These are phyloP conservation scores for Fraxinus nigra DNA, from an alignment of 305 asterid genomes.

Conservation along the genomic window DNA sequence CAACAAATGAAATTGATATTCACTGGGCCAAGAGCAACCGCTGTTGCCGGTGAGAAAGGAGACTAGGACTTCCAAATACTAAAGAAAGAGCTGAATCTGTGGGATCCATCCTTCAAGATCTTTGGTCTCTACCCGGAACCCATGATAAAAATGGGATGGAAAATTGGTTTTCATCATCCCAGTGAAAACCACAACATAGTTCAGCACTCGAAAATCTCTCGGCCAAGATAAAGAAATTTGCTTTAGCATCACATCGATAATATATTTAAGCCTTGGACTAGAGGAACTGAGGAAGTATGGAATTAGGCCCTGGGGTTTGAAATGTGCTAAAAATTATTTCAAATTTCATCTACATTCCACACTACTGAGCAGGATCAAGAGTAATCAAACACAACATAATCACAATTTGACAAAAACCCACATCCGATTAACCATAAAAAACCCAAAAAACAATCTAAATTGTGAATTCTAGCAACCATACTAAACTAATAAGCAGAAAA, in stretches of 20 bases:
- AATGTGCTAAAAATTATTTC: not conserved
- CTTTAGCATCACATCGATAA: not conserved
- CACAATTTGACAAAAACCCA: not conserved
- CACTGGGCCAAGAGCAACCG: not conserved
- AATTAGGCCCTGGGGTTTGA: not conserved
- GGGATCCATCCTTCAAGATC: not conserved
- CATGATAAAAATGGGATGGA: not conserved
- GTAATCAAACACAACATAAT: not conserved
- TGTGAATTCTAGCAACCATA: not conserved
- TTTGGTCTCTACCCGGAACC: not conserved
- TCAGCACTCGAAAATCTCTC: not conserved
- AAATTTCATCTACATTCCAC: not conserved
- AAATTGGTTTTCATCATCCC: not conserved
- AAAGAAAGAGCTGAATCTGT: not conserved
- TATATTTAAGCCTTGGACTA: not conserved
- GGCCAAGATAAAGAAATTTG: not conserved
- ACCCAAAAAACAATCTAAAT: not conserved
- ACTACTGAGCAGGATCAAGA: not conserved
- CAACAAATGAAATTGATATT: not conserved
- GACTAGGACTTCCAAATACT: not conserved
- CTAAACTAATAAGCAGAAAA: not conserved
- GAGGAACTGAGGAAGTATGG: not conserved
- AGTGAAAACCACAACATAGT: not conserved
- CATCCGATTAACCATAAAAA: not conserved
- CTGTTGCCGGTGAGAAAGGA: not conserved